These are phyloP conservation scores for Gigaspora rosea DNA, from an alignment of 192 early-diverging fungal species.

Conservation along the genomic window DNA sequence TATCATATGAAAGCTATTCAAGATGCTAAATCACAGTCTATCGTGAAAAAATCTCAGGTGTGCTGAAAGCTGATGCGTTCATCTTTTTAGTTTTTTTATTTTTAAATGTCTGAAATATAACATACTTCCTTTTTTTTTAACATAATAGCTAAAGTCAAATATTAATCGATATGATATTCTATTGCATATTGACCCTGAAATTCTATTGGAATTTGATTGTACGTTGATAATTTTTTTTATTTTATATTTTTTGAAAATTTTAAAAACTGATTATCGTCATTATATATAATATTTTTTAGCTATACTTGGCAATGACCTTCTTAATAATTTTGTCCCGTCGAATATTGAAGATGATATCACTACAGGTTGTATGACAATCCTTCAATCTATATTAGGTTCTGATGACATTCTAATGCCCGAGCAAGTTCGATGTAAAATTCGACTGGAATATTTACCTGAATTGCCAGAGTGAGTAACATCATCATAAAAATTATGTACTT, in stretches of 20 bases:
- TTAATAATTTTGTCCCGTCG: neutral
- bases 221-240: neutral
- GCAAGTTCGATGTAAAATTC: slow-evolving; percentile 35
- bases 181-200: neutral
- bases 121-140: too few species aligned
- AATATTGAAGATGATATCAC: neutral
- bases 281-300: neutral
- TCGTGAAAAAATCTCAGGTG: neutral
- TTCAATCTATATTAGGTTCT: slow-evolving; percentile 34
- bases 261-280: neutral
- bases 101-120: neutral
- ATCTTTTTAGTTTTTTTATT: neutral
- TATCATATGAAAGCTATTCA: slow-evolving; percentile 23
- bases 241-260: neutral
- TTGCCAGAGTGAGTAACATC: neutral
- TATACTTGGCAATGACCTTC: neutral
- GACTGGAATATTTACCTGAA: slow-evolving; percentile 23
- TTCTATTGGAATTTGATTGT: slow-evolving; percentile 7
- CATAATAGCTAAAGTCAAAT: neutral
- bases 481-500: neutral
- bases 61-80: neutral
- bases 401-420: slow-evolving; percentile 31
- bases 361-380: neutral
- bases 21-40: neutral
- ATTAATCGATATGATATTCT: slow-evolving; percentile 15